Base-by-base conservation (phyloP, 2,329 filamentous ascomycete species). In the Paraconiothyrium sp. region DNA sequence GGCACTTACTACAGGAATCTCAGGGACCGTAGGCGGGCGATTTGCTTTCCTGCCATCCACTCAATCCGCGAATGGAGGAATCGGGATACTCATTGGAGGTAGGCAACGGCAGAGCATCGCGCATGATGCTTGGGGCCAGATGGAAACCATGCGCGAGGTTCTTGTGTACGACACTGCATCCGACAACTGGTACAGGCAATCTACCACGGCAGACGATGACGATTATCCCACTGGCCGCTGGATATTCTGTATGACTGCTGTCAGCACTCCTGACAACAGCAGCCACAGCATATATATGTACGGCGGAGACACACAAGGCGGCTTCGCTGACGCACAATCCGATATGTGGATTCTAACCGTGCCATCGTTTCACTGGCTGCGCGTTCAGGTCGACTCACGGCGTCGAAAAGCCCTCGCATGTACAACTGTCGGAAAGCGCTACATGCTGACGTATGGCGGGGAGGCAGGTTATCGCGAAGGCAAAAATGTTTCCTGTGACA, bases 211-310 rank as follows among this genome's bases (percentile, higher is more conserved):
- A 44, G 43, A 37, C 20, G 32, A 35, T 9, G 48, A 60, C 30
- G 35, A 48, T 13, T 60, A 55, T 34, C 60, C 63, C n/a, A 10
- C 30, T 14, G 54, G 48, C 32, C 49, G 63, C 5, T 22, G 6
- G n/a, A 4, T 9, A 14, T 65, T 63, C 58, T 65, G 63, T 32
- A 50, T 54, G 22, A 54, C 61, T 22, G 61, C 60, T 27, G 55
- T 48, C 2, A 60, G 49, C 43, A 59, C 64, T n/a, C 50, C 62
- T 34, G 64, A 67, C 41, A 58, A 57, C 35, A 62, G 59, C 54
- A 64, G 62, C 50, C 64, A 67, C 41, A 67, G 61, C 35, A 62
- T 67, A 11, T 67, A 60, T 37, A 56, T 67, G 14, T 67, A 67
- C 39, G 64, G 46, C n/a, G 62, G 64, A 1, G 63, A 65, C 35